Evolutionary conservation across 768 basidiomycete genomes (phyloP).

Genomic region (Amanita pallidorosea): DNA sequence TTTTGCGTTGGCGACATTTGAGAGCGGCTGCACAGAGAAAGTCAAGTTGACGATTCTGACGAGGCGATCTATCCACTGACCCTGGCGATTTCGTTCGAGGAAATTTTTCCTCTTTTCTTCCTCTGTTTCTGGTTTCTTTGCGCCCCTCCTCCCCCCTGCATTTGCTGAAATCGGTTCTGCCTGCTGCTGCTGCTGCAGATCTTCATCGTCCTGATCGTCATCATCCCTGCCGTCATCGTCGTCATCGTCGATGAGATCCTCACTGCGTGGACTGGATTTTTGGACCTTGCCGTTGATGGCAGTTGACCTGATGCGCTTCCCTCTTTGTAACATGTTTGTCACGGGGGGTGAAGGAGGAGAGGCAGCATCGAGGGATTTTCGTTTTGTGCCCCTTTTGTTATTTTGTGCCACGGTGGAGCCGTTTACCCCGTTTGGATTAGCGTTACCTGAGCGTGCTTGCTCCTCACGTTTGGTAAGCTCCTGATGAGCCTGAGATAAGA

Average conservation of each 20-base stretch:
- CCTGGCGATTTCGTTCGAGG: conserved; percentile 94
- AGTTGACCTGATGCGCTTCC: conserved; percentile 27
- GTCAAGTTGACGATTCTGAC: not conserved
- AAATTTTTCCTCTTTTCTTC: conserved; percentile 98
- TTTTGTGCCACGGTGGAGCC: conserved; percentile 20
- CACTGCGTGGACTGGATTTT: conserved; percentile 23
- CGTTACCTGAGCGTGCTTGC: conserved; percentile 46
- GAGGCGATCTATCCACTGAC: conserved; percentile 28
- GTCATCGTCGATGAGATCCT: conserved; percentile 26
- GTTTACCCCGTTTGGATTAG: conserved; percentile 16
- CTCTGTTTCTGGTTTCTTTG: conserved; percentile 88
- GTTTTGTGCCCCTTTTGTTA: conserved; percentile 56
- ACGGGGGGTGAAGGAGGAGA: conserved; percentile 22
- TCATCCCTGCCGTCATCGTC: conserved; percentile 33
- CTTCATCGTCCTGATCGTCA: not conserved
- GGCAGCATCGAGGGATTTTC: conserved; percentile 51
- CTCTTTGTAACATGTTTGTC: conserved; percentile 13
- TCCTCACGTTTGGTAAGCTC: conserved; percentile 95
- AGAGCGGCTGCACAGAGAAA: conserved; percentile 69
- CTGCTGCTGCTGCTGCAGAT: not conserved
- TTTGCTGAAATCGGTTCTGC: conserved; percentile 11
- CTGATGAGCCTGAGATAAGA: conserved; percentile 91
- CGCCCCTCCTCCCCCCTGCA: conserved; percentile 14
- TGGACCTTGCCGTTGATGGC: conserved; percentile 17
- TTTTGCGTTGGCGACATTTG: conserved; percentile 98